Evolutionary conservation across 345 rosid species (phyloP).

Genomic region (Populus simonii): DNA sequence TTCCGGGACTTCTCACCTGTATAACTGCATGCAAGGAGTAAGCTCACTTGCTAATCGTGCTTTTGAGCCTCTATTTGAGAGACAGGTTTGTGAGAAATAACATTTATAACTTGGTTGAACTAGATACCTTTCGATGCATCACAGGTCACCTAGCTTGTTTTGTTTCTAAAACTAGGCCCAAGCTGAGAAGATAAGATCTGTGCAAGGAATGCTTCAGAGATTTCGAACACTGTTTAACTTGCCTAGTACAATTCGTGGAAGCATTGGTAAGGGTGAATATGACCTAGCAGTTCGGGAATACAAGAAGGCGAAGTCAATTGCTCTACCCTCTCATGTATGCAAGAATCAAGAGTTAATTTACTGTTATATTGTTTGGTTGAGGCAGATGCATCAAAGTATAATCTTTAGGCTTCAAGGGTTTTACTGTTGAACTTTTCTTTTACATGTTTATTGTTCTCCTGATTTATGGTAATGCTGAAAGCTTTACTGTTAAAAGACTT

Average conservation of each 20-base stretch:
- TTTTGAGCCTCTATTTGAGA: conserved; percentile 91
- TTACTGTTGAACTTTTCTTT: neutral
- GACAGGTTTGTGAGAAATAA: conserved; percentile 64
- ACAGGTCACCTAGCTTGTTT: neutral
- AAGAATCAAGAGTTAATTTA: conserved; percentile 8
- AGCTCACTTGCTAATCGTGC: conserved; percentile 76
- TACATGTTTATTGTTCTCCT: neutral
- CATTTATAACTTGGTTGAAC: conserved; percentile 5
- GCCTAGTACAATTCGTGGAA: conserved; percentile 91
- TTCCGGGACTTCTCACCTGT: conserved; percentile 83
- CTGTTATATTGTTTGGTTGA: conserved; percentile 5
- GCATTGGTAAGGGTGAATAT: conserved; percentile 93
- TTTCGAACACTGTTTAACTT: conserved; percentile 89
- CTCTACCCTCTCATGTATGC: conserved; percentile 93
- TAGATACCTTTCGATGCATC: neutral
- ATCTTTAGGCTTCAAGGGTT: neutral
- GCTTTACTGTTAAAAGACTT: neutral
- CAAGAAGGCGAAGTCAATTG: conserved; percentile 95
- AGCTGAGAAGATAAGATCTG: conserved; percentile 97
- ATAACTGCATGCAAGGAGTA: conserved; percentile 78
- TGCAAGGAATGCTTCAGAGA: conserved; percentile 98
- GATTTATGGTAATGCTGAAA: neutral
- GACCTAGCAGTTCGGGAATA: conserved; percentile 97
- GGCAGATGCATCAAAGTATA: neutral
- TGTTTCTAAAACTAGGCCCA: conserved; percentile 61